A percentile compares a stretch with the other conserved stretches of the same genome.
Evolutionary conservation across 2,329 filamentous ascomycete species (phyloP).

Genomic region (Xylaria sp.): DNA sequence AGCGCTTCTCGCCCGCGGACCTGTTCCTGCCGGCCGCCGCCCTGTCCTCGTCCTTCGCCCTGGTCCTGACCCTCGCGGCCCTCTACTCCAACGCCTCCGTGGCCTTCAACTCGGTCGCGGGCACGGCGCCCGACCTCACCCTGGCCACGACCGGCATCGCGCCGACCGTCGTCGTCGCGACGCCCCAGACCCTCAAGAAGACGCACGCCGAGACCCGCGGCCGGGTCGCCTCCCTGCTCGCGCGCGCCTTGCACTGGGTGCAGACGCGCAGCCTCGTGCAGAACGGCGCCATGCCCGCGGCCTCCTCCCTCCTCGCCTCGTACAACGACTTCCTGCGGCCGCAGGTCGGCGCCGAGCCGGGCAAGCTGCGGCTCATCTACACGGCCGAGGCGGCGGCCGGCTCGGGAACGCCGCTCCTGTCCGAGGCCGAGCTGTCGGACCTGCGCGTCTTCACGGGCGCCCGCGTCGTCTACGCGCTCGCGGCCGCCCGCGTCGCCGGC

Average conservation of each 20-base stretch:
- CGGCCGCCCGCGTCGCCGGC: slow-evolving; percentile 81
- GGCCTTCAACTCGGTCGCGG: slow-evolving; percentile 86
- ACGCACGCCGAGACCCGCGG: slow-evolving; percentile 65
- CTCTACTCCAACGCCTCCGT: slow-evolving; percentile 84
- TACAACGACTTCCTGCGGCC: slow-evolving; percentile 64
- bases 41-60: slow-evolving; percentile 76
- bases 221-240: slow-evolving; percentile 63
- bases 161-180: slow-evolving; percentile 81
- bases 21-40: slow-evolving; percentile 84
- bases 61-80: slow-evolving; percentile 78
- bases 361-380: slow-evolving; percentile 80
- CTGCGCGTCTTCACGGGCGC: slow-evolving; percentile 80
- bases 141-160: slow-evolving; percentile 74
- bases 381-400: slow-evolving; percentile 73
- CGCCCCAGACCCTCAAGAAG: slow-evolving; percentile 70
- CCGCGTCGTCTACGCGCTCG: slow-evolving; percentile 82
- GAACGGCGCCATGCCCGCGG: slow-evolving; percentile 72
- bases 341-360: slow-evolving; percentile 61
- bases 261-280: slow-evolving; percentile 70
- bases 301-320: slow-evolving; percentile 62
- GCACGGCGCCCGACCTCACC: slow-evolving; percentile 69
- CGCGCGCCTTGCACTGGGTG: slow-evolving; percentile 70
- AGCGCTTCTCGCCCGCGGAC: slow-evolving; percentile 75
- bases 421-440: slow-evolving; percentile 73
- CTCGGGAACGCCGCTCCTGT: slow-evolving; percentile 64